Evolutionary conservation across 805 yeast species (phyloP).

Genomic region (Candida railenensis): DNA sequence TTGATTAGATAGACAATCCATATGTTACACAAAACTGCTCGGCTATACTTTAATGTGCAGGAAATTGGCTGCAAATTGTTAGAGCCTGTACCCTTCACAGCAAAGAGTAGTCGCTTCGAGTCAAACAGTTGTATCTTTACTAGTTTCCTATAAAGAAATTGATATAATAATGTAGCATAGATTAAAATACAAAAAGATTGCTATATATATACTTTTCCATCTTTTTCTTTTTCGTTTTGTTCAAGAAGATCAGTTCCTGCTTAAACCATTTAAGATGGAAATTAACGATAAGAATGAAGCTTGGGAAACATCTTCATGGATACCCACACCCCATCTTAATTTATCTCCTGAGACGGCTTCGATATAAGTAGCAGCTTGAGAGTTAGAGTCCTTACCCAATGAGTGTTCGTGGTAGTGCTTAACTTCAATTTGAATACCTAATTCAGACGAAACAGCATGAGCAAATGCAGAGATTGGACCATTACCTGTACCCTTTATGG

Average conservation of each 20-base stretch:
- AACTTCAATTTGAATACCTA: constrained; percentile 58
- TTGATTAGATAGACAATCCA: too few species aligned
- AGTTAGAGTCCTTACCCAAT: constrained; percentile 66
- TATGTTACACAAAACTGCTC: background rate
- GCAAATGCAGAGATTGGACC: constrained; percentile 78
- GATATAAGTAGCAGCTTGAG: constrained; percentile 76
- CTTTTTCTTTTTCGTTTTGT: background rate
- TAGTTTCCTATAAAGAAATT: too few species aligned
- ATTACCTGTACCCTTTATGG: constrained; percentile 62
- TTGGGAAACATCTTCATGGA: constrained; percentile 42
- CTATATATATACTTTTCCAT: too few species aligned
- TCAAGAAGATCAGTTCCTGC: background rate
- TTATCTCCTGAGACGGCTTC: constrained; percentile 42
- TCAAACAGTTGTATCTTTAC: too few species aligned
- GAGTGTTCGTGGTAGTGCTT: constrained; percentile 71
- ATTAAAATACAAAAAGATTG: too few species aligned
- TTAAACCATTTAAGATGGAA: constrained; percentile 57
- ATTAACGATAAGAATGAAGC: constrained; percentile 60
- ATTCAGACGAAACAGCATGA: constrained; percentile 56
- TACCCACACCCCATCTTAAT: constrained; percentile 44
- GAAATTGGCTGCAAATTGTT: too few species aligned
- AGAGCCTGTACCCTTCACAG: too few species aligned
- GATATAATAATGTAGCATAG: too few species aligned
- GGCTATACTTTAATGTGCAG: too few species aligned
- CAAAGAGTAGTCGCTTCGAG: too few species aligned